Evolutionary conservation across 2,329 filamentous ascomycete genomes (phyloP), one percentile per base, ranked within the genome.

Genomic region (Aspergillus glaucus): DNA sequence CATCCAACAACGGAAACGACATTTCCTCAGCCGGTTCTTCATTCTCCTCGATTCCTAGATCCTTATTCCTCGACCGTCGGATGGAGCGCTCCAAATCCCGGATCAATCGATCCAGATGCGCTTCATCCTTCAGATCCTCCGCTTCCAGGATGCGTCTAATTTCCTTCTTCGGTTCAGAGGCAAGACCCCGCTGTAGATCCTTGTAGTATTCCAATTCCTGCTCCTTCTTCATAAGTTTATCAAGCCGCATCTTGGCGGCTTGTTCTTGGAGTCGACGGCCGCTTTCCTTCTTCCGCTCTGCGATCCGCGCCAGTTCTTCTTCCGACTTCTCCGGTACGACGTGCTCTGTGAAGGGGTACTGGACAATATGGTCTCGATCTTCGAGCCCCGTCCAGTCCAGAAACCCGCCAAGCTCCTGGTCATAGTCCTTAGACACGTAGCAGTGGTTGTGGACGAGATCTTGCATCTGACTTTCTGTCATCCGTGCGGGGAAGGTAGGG

Each of bases 211-310:
- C 91, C 1, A 97, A 74, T 65, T 97, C 91, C 64, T 95, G 84
- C 70, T 98, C 93, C 69, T 98, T 98, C 63, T 88, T 87, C 66
- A 97, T 88, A 43, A 98, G 76, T 61, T 95, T 95, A 56, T 98
- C 93, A 0, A 98, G 75, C 6, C 93, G 85, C 89, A 96, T 95
- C 70, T 95, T 97, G 8, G 92, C 92, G 0, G 93, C 93, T 69
- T 98, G 93, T 61, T 96, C 90, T 67, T 98, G 93, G 22, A 98
- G 66, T 42, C 94, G 79, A 55, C 93, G 79, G 0, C 93, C 93
- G 58, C 89, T 93, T 70, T 98, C 93, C 67, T 94, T 95, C 64
- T 95, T 89, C 65, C 92, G 86, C 74, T 98, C 93, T 9, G 92
- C 90, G 55, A 94, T 88, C 37, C 84, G 80, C 2, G 88, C 89